Evolutionary conservation across 768 basidiomycete species (phyloP), one percentile per base, ranked within the genome.

Genomic region (Boletus insuetus): DNA sequence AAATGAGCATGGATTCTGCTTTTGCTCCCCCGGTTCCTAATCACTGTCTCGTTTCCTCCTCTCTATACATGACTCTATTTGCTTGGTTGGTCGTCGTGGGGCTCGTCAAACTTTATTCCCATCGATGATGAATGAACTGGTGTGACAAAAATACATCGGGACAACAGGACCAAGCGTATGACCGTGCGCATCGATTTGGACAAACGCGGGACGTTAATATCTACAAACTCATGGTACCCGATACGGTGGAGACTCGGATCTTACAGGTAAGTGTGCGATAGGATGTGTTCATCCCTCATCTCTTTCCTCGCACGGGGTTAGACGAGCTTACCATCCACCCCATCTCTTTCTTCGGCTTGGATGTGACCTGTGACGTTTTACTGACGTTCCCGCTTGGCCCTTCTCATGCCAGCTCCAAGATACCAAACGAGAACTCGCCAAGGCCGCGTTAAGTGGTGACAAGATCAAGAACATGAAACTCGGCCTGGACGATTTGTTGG

Each of bases 231-330:
- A 92, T 87, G 62, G 87, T 98, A 52, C 84, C 87, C 40, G 77
- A 84, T 26, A 94, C 92, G 2, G 90, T 97, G 9, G 94, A 96
- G 65, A 85, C 92, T 64, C 85, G 94, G 45, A 93, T 96, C 58
- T 74, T 95, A 34, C 75, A 74, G 62, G 89, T 90, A 46, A 41
- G 75, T 60, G 38, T 34, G 34, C 22, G 38, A 34, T 48, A 13
- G 7, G 9, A 24, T 42, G 20, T 17, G 8, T 59, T 42, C 13
- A 42, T 24, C 37, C 44, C n/a, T 6, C 47, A 6, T 3, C 29
- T 31, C 20, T 40, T 39, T 20, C n/a, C 11, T 14, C 16, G 3
- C 34, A 8, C 11, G 10, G 22, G 11, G 8, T 34, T 16, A 6
- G 4, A 39, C 10, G 31, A 29, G 22, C 17, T 44, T 20, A 6